Conservation (phyloP, 352 stramenopile species). For the Pythium coloratum region DNA sequence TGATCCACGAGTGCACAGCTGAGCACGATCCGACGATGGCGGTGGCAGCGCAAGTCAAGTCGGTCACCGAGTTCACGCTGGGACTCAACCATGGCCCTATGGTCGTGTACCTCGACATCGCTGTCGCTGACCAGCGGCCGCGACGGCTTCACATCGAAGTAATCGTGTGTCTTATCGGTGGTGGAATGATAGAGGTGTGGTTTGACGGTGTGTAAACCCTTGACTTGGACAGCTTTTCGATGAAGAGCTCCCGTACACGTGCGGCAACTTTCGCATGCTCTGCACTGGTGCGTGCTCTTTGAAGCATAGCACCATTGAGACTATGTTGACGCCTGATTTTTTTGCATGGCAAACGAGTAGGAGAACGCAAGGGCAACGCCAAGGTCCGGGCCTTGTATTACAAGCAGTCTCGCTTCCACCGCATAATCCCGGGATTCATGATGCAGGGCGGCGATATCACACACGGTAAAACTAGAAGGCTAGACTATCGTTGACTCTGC, state of each 20-base stretch:
- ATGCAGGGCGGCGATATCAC: constrained; percentile 96
- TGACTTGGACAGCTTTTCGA: constrained; percentile 54
- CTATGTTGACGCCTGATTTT: neutral
- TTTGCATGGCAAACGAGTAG: neutral
- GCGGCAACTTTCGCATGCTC: constrained; percentile 71
- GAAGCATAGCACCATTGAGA: neutral
- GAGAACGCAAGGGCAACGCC: constrained; percentile 50
- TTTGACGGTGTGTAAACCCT: neutral
- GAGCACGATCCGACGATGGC: constrained; percentile 34
- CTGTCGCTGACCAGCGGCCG: constrained; percentile 46
- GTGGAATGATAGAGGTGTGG: neutral
- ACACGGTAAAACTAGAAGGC: constrained; percentile 43
- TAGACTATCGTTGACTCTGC: neutral
- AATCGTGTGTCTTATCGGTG: neutral
- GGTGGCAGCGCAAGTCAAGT: constrained; percentile 44
- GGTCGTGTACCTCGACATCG: constrained; percentile 68
- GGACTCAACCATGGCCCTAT: constrained; percentile 36
- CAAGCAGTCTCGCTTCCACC: constrained; percentile 96
- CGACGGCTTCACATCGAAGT: constrained; percentile 73
- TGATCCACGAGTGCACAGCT: neutral
- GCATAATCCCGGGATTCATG: constrained; percentile 99
- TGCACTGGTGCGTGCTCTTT: constrained; percentile 44
- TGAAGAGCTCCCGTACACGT: constrained; percentile 64
- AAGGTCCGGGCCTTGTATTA: constrained; percentile 74
- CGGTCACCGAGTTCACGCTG: constrained; percentile 47